Conservation (phyloP, 1,139 yeast genomes). For the Sporopachydermia cereana region DNA sequence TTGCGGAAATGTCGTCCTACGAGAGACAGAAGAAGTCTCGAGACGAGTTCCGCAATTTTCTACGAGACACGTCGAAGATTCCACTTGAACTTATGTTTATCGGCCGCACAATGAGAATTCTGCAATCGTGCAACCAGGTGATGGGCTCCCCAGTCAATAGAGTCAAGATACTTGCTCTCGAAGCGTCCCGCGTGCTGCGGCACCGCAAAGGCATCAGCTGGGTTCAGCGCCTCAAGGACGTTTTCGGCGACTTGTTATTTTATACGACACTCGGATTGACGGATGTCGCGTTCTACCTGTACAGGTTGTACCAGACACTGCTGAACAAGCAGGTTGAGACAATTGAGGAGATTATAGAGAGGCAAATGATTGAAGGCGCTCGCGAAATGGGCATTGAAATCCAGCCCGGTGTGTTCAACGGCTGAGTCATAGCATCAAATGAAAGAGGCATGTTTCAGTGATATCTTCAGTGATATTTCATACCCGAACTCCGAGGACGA, state of each 20-base stretch:
- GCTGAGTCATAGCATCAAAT: too few relatives aligned
- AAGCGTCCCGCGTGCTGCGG: slow-evolving; percentile 29
- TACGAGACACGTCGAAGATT: slow-evolving; percentile 51
- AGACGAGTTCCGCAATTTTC: slow-evolving; percentile 34
- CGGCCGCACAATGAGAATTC: slow-evolving; percentile 61
- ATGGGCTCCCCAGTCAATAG: slow-evolving; percentile 69
- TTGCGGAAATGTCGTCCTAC: slow-evolving; percentile 48
- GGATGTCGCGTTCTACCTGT: slow-evolving; percentile 30
- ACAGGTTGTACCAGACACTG: slow-evolving; percentile 32
- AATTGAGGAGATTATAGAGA: slow-evolving; percentile 37
- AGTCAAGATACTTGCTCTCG: slow-evolving; percentile 46
- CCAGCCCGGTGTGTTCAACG: slow-evolving; percentile 2
- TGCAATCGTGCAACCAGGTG: slow-evolving; percentile 54
- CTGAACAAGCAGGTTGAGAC: slow-evolving; percentile 26
- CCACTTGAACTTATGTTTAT: slow-evolving; percentile 58
- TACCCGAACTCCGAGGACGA: too few relatives aligned
- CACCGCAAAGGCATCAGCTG: slow-evolving; percentile 12
- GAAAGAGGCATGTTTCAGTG: too few relatives aligned
- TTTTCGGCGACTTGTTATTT: slow-evolving; percentile 23
- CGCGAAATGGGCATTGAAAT: slow-evolving; percentile 31
- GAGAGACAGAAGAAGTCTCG: slow-evolving; percentile 28
- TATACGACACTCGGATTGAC: slow-evolving; percentile 31
- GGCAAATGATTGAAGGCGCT: slow-evolving; percentile 32
- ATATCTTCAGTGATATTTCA: too few relatives aligned
- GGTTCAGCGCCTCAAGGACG: neutral